Evolutionary conservation across 2,329 filamentous ascomycete genomes (phyloP), one percentile per base, ranked within the genome.

Genomic region (Paecilomyces dactylethromorphus): DNA sequence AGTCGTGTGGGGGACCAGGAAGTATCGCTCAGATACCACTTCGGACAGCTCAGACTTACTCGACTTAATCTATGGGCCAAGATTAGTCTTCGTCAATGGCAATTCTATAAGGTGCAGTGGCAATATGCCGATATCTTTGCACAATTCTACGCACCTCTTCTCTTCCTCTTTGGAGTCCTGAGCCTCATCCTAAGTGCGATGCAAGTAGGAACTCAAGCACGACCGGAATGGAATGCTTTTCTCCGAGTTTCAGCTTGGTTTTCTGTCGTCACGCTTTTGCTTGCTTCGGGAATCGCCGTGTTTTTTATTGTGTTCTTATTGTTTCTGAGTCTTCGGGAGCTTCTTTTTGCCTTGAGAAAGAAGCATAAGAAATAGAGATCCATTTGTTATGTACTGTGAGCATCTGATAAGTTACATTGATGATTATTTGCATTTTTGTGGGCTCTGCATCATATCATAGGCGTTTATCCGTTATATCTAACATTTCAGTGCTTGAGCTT

Each of bases 401-500:
- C 6, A n/a, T 18, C 1, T 45, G 1, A 45, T 45, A 45, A 8
- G 18, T 45, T 45, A 18, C 39, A 45, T 45, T 18, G 3, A 7
- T 8, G 1, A 7, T 18, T 18, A 1, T 18, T 45, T n/a, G 39
- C n/a, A 45, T 45, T 6, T 18, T 45, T 45, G 6, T 45, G 39
- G 15, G 10, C 21, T 6, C n/a, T 21, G n/a, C 4, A 10, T 45
- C 35, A 18, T 7, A 18, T 7, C 15, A n/a, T 18, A 3, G 18
- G 35, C 35, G n/a, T 39, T 21, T 2, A 21, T 8, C 18, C 35
- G 2, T 7, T 18, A n/a, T 18, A n/a, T 18, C 35, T 18, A 10
- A 21, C 6, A 1, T 45, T 21, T 45, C 15, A 45, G 15, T 45
- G n/a, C 15, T 45, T 61, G 7, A 88, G 73, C 59, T 76, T 82